Evolutionary conservation across 2,329 filamentous ascomycete genomes (phyloP).

Genomic region (Paraphoma chrysanthemicola): DNA sequence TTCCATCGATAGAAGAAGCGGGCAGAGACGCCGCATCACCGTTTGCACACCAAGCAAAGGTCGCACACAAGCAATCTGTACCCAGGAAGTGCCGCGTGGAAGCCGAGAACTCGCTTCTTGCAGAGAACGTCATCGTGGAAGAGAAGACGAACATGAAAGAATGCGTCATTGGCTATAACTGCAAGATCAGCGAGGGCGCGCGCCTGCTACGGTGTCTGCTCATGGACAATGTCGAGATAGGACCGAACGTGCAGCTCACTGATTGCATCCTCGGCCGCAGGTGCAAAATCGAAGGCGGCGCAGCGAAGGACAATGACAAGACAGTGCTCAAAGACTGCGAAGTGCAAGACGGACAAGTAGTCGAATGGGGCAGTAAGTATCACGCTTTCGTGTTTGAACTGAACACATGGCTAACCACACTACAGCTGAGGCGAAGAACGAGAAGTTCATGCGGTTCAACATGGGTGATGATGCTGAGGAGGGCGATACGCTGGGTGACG

Average conservation of each 20-base stretch:
- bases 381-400: neutral
- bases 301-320: slow-evolving; percentile 52
- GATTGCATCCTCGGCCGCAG: slow-evolving; percentile 85
- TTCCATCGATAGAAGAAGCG: slow-evolving; percentile 73
- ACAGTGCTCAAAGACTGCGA: slow-evolving; percentile 84
- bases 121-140: slow-evolving; percentile 86
- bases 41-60: slow-evolving; percentile 79
- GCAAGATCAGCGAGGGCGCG: slow-evolving; percentile 84
- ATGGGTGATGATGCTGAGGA: slow-evolving; percentile 47
- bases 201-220: slow-evolving; percentile 86
- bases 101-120: slow-evolving; percentile 80
- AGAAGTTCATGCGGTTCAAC: slow-evolving; percentile 66
- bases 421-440: slow-evolving; percentile 63
- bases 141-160: slow-evolving; percentile 94
- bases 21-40: slow-evolving; percentile 64
- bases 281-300: slow-evolving; percentile 82
- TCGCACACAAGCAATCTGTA: slow-evolving; percentile 83
- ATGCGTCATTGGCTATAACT: slow-evolving; percentile 84
- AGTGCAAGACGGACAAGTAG: slow-evolving; percentile 82
- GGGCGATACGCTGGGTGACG: slow-evolving; percentile 32
- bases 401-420: slow-evolving; percentile 7
- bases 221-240: slow-evolving; percentile 90
- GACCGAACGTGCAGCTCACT: slow-evolving; percentile 82
- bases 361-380: slow-evolving; percentile 72
- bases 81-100: slow-evolving; percentile 83